These are phyloP conservation scores for Pseudoneurospora amorphoporcata DNA, from an alignment of 495 filamentous ascomycete genomes.

Conservation along the genomic window DNA sequence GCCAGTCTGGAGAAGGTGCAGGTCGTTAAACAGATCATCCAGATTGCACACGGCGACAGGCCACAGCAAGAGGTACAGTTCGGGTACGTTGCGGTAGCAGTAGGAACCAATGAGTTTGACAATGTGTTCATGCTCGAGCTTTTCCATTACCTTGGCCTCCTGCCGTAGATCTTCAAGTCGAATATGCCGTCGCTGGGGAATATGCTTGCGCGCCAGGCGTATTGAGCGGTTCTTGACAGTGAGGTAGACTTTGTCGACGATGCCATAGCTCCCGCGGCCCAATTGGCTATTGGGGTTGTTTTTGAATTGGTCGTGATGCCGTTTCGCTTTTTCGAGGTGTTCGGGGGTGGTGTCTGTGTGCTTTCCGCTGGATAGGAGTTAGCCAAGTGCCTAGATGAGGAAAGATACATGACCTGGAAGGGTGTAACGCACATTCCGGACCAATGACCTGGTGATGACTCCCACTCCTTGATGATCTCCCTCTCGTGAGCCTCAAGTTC, in stretches of 20 bases:
- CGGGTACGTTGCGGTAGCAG: constrained; percentile 13
- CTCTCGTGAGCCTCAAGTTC: constrained; percentile 21
- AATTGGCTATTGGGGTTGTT: constrained; percentile 13
- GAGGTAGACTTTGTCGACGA: constrained; percentile 27
- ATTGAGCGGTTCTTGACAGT: constrained; percentile 19
- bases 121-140: constrained; percentile 31
- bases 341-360: constrained; percentile 15
- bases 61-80: constrained; percentile 31
- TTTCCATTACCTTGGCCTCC: constrained; percentile 35
- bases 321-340: constrained; percentile 23
- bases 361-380: constrained; percentile 17
- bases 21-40: constrained; percentile 25
- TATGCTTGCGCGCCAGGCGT: constrained; percentile 25
- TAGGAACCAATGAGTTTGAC: constrained; percentile 35
- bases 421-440: constrained; percentile 23
- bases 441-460: constrained; percentile 19
- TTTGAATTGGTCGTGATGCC: constrained; percentile 22
- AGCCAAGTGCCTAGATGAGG: neutral
- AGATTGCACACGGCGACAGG: constrained; percentile 35
- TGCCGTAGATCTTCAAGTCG: constrained; percentile 24
- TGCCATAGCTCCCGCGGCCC: constrained; percentile 23
- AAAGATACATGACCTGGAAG: neutral
- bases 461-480: constrained; percentile 25
- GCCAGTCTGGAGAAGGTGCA: constrained; percentile 21
- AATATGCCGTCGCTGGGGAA: constrained; percentile 10